phyloP scores from a whole-genome alignment of 2,329 filamentous ascomycete species.

The Alternaria burnsii region DNA sequence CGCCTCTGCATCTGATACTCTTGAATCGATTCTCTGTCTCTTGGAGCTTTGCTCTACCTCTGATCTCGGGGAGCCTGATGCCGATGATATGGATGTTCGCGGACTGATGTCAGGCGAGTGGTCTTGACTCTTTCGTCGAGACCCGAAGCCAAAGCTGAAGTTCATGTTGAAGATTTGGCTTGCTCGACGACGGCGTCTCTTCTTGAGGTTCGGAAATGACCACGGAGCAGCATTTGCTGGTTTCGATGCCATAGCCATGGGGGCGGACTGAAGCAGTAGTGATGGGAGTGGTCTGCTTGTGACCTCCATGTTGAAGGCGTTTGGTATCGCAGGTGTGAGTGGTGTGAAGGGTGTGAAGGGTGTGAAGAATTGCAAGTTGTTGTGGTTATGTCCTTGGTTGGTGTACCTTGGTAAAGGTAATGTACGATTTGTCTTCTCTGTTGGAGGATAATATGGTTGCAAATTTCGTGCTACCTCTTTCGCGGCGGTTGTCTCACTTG shows the following conservation, averaged over 20 bases:
- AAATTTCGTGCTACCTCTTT: constrained; percentile 5
- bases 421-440: neutral
- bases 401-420: constrained; percentile 3
- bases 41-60: constrained; percentile 16
- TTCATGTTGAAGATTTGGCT: constrained; percentile 23
- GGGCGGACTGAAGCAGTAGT: neutral
- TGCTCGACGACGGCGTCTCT: constrained; percentile 11
- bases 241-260: constrained; percentile 1
- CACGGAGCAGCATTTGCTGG: constrained; percentile 9
- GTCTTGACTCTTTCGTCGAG: constrained; percentile 13
- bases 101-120: constrained; percentile 23
- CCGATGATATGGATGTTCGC: constrained; percentile 19
- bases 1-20: constrained; percentile 1
- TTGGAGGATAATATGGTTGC: neutral
- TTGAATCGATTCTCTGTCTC: constrained; percentile 21
- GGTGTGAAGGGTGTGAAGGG: neutral
- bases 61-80: neutral
- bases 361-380: neutral
- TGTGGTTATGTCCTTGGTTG: neutral
- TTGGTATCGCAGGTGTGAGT: constrained; percentile 7
- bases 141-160: constrained; percentile 20
- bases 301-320: constrained; percentile 15
- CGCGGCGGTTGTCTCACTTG: constrained; percentile 5
- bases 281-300: constrained; percentile 10
- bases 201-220: constrained; percentile 15